Evolutionary conservation across 1,284 basidiomycete genomes (phyloP), one percentile per base, ranked within the genome.

Genomic region (Papiliotrema flavescens): DNA sequence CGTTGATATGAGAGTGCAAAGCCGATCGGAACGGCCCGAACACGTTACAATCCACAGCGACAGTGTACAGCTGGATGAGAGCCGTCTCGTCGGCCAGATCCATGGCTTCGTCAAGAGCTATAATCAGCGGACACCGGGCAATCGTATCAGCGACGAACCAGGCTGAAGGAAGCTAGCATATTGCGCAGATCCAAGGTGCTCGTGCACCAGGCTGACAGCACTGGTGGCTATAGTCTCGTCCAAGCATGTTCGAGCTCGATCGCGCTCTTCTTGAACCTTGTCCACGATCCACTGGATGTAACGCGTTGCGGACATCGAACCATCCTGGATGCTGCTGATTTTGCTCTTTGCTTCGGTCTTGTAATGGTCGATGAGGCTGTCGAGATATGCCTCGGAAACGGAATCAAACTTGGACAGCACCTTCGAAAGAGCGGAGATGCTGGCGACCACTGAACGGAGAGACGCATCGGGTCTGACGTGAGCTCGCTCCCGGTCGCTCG

Each of bases 21-120:
- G 85, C 83, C n/a, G 75, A 76, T 55, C 82, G 80, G 1, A 93
- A 79, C 1, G 80, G 73, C 44, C 80, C 79, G 47, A 83, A 76
- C 0, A 81, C 81, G 35, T 80, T 77, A 2, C 88, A 82, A n/a
- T 84, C 81, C 3, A 78, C 75, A 54, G 89, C 86, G 17, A 88
- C 79, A 0, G 70, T 68, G 70, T 89, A 89, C 76, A 92, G 81
- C 6, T 75, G 74, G 9, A 65, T 69, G n/a, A 94, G 74, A 0
- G 76, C 80, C 0, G 72, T 71, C 4, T 78, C 76, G 37, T 85
- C 79, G 51, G 79, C 80, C 4, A 61, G 71, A 14, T 82, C 78
- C 76, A 90, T 82, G 34, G 84, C 82, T 9, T 79, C 75, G 13
- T 82, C 79, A 32, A 90, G 61, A 19, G 83, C 88, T 88, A 48